phyloP scores from a whole-genome alignment of 2,329 filamentous ascomycete species.

The Lachnellula hyalina region DNA sequence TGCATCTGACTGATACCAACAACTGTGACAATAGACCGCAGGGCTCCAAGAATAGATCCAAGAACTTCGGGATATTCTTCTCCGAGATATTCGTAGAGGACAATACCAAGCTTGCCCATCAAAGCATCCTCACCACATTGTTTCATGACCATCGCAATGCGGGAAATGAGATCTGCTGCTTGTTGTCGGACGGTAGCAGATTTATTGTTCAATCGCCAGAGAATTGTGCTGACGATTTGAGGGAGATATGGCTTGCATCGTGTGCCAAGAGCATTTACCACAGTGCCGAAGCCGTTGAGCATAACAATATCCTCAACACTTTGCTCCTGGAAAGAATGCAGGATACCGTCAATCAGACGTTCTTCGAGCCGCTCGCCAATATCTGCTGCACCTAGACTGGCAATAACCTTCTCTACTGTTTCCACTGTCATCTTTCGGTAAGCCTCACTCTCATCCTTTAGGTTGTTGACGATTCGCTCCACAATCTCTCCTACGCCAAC shows the following conservation, averaged over 20 bases:
- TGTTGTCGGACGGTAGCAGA: slow-evolving; percentile 94
- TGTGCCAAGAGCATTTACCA: slow-evolving; percentile 89
- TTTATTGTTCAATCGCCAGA: slow-evolving; percentile 97
- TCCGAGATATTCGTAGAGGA: slow-evolving; percentile 95
- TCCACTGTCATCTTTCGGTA: slow-evolving; percentile 99
- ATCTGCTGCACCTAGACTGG: slow-evolving; percentile 86
- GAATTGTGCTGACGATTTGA: slow-evolving; percentile 93
- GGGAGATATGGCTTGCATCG: slow-evolving; percentile 95
- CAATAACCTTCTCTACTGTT: slow-evolving; percentile 94
- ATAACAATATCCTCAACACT: slow-evolving; percentile 94
- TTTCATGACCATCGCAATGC: slow-evolving; percentile 98
- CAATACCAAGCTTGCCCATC: slow-evolving; percentile 90
- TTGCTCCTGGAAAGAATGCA: slow-evolving; percentile 97
- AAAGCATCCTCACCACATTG: slow-evolving; percentile 94
- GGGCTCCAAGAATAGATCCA: slow-evolving; percentile 89
- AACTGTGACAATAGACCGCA: slow-evolving; percentile 94
- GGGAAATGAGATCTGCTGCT: slow-evolving; percentile 90
- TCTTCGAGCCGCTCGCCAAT: slow-evolving; percentile 91
- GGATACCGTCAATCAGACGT: slow-evolving; percentile 87
- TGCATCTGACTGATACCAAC: slow-evolving; percentile 98
- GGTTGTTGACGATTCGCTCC: slow-evolving; percentile 85
- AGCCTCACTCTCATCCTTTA: slow-evolving; percentile 96
- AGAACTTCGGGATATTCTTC: slow-evolving; percentile 98
- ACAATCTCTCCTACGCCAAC: slow-evolving; percentile 96
- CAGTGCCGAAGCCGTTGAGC: slow-evolving; percentile 95